phyloP scores from a whole-genome alignment of 2,329 filamentous ascomycete genomes.

The Beauveria rudraprayagi region DNA sequence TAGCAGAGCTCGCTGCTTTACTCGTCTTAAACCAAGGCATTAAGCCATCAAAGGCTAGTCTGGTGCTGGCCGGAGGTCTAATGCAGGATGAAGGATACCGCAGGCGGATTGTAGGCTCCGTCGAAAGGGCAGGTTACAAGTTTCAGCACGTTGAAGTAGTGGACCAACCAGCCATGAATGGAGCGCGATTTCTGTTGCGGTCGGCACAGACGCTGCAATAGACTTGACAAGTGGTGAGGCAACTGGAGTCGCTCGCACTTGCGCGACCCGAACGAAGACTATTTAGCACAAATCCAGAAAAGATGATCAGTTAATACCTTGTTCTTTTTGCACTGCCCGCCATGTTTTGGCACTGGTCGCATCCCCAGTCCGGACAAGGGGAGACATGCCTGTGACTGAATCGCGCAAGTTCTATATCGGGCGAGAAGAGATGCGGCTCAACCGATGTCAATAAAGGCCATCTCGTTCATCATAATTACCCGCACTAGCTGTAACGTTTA shows the following conservation, averaged over 20 bases:
- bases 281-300: background rate
- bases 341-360: background rate
- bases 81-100: conserved; percentile 16
- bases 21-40: conserved; percentile 14
- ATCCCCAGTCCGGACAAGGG: background rate
- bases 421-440: conserved; percentile 6
- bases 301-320: background rate
- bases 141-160: conserved; percentile 14
- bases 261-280: background rate
- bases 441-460: background rate
- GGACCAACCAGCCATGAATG: conserved; percentile 13
- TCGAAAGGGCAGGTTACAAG: conserved; percentile 12
- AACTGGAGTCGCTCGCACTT: background rate
- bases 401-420: conserved; percentile 8
- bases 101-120: conserved; percentile 1
- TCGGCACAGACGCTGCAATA: background rate
- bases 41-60: conserved; percentile 10
- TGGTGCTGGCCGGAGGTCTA: conserved; percentile 18
- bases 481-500: conserved; percentile 12
- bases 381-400: background rate
- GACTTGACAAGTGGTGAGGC: background rate
- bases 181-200: conserved; percentile 9
- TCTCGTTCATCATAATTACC: background rate
- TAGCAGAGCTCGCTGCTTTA: conserved; percentile 14
- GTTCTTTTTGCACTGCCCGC: background rate